These are phyloP conservation scores for Syzygium syzygioides DNA, from an alignment of 441 rosid genomes.

Conservation along the genomic window DNA sequence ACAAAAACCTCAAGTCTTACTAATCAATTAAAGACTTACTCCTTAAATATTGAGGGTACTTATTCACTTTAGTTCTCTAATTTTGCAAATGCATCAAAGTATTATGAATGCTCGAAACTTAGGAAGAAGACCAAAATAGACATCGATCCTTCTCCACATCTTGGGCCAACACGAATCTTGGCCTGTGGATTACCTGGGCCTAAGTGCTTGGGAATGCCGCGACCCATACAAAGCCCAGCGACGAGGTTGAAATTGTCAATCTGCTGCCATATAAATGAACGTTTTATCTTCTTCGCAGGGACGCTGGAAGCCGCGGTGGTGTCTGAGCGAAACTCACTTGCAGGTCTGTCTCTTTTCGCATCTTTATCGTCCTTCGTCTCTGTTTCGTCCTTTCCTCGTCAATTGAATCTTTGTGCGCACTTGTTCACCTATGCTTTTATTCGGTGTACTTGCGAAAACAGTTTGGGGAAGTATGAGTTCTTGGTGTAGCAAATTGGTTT, in stretches of 20 bases:
- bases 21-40: too few species aligned
- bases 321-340: background rate
- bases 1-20: too few species aligned
- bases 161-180: background rate
- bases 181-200: background rate
- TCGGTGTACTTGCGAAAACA: background rate
- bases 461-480: background rate
- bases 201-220: background rate
- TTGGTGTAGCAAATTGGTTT: background rate
- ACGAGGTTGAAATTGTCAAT: background rate
- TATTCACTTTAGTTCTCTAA: background rate
- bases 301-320: background rate
- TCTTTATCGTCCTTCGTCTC: background rate
- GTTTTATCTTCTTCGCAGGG: background rate
- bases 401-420: background rate
- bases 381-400: background rate
- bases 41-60: too few species aligned
- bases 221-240: background rate
- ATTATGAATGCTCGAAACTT: background rate
- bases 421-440: background rate
- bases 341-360: background rate
- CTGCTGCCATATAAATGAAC: background rate
- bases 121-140: background rate
- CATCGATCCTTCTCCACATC: background rate
- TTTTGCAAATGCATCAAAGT: background rate